Conservation (phyloP, 2,329 filamentous ascomycete genomes). For the Aureobasidium sp. region DNA sequence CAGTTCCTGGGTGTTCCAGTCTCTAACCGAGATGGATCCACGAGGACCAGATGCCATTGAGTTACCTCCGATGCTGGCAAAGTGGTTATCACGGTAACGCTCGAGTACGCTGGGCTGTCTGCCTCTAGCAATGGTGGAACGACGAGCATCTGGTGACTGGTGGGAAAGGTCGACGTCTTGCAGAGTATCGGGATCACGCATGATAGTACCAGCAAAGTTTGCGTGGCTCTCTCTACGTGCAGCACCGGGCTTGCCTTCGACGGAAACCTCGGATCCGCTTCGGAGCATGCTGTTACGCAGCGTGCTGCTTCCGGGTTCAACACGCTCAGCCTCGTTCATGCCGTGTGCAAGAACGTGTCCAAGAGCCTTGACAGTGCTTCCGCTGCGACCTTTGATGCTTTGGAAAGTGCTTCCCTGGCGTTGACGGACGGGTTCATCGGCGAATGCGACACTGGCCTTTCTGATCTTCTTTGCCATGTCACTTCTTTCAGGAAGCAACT, state of each 20-base stretch:
- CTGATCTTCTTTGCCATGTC: neutral
- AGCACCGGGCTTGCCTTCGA: neutral
- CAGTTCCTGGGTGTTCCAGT: slow-evolving; percentile 3
- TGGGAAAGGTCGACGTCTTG: neutral
- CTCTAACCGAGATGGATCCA: neutral
- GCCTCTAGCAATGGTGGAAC: neutral
- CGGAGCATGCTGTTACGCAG: neutral
- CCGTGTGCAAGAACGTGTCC: neutral
- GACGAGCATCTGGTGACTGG: neutral
- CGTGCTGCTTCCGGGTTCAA: neutral
- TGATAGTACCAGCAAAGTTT: neutral
- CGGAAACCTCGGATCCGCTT: neutral
- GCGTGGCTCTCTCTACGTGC: neutral
- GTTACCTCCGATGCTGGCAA: neutral
- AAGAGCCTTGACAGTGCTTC: neutral
- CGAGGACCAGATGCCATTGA: neutral
- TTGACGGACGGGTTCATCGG: neutral
- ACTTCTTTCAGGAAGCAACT: neutral
- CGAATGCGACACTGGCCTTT: neutral
- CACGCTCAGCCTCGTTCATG: neutral
- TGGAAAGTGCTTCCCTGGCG: neutral
- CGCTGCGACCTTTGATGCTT: neutral
- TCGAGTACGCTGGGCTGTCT: slow-evolving; percentile 7
- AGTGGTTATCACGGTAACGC: neutral
- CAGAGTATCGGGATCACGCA: slow-evolving; percentile 1